These are phyloP conservation scores for Spatholobus suberectus DNA, from an alignment of 306 rosid genomes.

Conservation along the genomic window DNA sequence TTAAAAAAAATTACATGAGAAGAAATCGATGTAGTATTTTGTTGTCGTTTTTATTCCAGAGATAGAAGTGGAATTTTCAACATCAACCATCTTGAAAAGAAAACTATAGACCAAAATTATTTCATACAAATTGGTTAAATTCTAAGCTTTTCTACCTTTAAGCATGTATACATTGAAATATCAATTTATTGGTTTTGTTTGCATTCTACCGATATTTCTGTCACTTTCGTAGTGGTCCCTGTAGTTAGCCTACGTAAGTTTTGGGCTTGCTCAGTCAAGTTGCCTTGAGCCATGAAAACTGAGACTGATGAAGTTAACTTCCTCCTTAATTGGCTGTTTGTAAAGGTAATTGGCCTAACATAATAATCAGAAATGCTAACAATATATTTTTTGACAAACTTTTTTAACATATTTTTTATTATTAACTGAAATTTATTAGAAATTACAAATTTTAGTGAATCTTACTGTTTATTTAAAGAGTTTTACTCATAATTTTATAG, in stretches of 20 bases:
- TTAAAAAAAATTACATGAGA: neutral
- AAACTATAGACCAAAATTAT: neutral
- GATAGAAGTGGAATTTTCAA: neutral
- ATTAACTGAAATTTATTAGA: no score
- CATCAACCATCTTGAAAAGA: constrained; percentile 18
- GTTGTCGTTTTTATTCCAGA: neutral
- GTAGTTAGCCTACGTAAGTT: neutral
- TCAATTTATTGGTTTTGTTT: constrained; percentile 21
- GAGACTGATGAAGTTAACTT: neutral
- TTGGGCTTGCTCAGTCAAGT: neutral
- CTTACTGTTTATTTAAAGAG: no score
- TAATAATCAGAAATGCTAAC: no score
- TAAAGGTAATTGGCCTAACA: constrained; percentile 27
- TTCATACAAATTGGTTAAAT: neutral
- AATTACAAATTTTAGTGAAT: no score
- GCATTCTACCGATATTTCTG: neutral
- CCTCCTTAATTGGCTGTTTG: neutral
- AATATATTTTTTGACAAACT: no score
- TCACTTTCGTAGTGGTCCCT: constrained; percentile 31
- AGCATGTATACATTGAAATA: neutral
- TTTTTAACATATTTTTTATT: no score
- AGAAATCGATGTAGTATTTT: neutral
- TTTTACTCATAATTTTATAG: no score
- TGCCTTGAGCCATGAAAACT: neutral
- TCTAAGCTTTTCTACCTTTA: neutral